Evolutionary conservation across 1,284 basidiomycete species (phyloP).

Genomic region (Melanopsichium pennsylvanicum): DNA sequence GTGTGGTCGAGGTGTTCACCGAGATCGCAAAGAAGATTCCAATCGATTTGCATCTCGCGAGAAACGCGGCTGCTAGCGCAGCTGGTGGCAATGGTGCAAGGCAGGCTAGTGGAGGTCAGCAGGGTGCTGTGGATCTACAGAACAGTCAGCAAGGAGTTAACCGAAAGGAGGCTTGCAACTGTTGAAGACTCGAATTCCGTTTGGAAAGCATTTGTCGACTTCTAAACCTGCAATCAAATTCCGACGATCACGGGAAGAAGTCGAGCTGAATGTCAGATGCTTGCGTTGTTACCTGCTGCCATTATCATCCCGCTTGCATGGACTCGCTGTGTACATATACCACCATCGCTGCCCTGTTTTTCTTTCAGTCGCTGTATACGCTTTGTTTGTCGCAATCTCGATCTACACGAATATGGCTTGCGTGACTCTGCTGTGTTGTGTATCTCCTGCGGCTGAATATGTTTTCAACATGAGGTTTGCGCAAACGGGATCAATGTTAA

Average conservation of each 20-base stretch:
- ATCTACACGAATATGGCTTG: not conserved
- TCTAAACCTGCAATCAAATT: no score
- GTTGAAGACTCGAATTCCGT: conserved; percentile 13
- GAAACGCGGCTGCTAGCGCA: conserved; percentile 31
- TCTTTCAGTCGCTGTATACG: conserved; percentile 5
- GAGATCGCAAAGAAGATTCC: conserved; percentile 70
- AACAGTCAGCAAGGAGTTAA: conserved; percentile 26
- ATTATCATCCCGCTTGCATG: not conserved
- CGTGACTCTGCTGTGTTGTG: no score
- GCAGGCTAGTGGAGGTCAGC: conserved; percentile 37
- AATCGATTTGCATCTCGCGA: conserved; percentile 51
- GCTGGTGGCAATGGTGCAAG: conserved; percentile 30
- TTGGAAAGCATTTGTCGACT: not conserved
- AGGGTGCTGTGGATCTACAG: conserved; percentile 42
- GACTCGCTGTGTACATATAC: conserved; percentile 27
- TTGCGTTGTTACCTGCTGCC: no score
- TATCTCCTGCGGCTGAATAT: no score
- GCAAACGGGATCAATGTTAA: no score
- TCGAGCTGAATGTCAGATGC: no score
- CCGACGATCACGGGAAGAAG: no score
- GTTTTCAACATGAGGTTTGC: no score
- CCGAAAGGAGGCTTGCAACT: conserved; percentile 56
- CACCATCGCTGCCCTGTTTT: not conserved
- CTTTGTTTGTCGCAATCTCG: conserved; percentile 1
- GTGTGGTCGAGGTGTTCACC: conserved; percentile 95